Percentiles rank a stretch among this genome's conserved stretches.
phyloP scores from a whole-genome alignment of 179 eudicot genomes.

The Corrigiola litoralis region DNA sequence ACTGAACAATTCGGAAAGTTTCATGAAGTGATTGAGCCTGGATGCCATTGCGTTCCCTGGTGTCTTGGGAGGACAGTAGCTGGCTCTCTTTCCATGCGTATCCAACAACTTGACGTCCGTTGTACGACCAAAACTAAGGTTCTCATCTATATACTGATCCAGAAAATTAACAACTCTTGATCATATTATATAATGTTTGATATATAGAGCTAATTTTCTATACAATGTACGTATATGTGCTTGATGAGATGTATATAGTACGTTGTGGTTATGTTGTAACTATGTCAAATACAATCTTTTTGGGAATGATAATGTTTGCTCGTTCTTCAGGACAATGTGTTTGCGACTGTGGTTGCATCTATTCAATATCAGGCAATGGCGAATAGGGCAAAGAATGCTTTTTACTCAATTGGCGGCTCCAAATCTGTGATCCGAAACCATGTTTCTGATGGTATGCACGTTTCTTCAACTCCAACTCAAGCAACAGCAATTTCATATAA shows the following conservation, averaged over 20 bases:
- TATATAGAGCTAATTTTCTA: no score
- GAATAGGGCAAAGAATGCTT: slow-evolving; percentile 31
- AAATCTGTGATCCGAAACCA: slow-evolving; percentile 33
- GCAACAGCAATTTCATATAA: no score
- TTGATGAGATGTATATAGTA: no score
- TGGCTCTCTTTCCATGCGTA: slow-evolving; percentile 29
- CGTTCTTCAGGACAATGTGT: slow-evolving; percentile 37
- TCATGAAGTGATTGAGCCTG: slow-evolving; percentile 24
- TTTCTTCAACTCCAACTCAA: no score
- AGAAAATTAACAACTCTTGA: no score
- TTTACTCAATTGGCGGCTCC: slow-evolving; percentile 32
- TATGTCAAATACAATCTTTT: background rate
- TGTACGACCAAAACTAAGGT: slow-evolving; percentile 42
- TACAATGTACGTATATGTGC: no score
- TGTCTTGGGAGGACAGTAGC: slow-evolving; percentile 26
- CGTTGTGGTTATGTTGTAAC: no score
- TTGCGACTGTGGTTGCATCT: slow-evolving; percentile 39
- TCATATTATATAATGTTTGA: no score
- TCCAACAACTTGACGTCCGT: slow-evolving; percentile 34
- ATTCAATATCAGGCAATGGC: slow-evolving; percentile 31
- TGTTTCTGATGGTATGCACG: slow-evolving; percentile 42
- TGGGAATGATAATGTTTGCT: background rate
- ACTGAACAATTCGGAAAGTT: slow-evolving; percentile 29
- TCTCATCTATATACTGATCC: no score
- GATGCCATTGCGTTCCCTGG: slow-evolving; percentile 37